Base-by-base conservation (phyloP, 441 rosid genomes). In the Lepidium campestre region DNA sequence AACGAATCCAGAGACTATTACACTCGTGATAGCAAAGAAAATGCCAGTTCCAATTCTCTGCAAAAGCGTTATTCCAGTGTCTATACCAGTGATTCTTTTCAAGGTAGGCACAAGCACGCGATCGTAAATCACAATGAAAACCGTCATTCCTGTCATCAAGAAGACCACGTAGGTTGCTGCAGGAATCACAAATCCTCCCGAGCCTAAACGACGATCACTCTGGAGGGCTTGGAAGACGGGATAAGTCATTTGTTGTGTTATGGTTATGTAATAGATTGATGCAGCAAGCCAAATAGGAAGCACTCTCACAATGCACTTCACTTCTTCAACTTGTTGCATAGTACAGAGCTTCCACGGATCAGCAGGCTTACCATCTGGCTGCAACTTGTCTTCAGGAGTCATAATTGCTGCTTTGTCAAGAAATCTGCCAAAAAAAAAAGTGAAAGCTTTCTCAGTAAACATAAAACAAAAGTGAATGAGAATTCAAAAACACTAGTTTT, bases 261-360 rank as follows among this genome's bases (percentile, higher is more conserved):
- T 65, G 12, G 77, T 71, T 8, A 78, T n/a, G 67, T 77, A 81
- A 75, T 79, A 88, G 2, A 90, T 18, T 12, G 83, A 11, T 11
- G 67, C 75, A 2, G 95, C 62, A 15, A 78, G 8, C 89, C 90
- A 86, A 52, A 88, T 81, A 1, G 97, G 97, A 47, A 90, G 31
- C 57, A 90, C 91, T 65, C 90, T 79, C 40, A 79, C 22, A 10
- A 90, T 32, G 80, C 95, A 90, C 78, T 90, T 90, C 55, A 79
- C 76, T 79, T 88, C 95, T 78, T 90, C 97, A 32, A 88, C 91
- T 78, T 90, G 93, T 82, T 88, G 97, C 84, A 88, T 57, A 17
- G 85, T 86, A 74, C 89, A 88, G 1, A 88, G 88, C 55, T 75
- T 80, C 97, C 97, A 88, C 0, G 85, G 91, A 65, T 88, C 49